phyloP scores from a whole-genome alignment of 2,329 filamentous ascomycete species.

The Colletotrichum sp. region DNA sequence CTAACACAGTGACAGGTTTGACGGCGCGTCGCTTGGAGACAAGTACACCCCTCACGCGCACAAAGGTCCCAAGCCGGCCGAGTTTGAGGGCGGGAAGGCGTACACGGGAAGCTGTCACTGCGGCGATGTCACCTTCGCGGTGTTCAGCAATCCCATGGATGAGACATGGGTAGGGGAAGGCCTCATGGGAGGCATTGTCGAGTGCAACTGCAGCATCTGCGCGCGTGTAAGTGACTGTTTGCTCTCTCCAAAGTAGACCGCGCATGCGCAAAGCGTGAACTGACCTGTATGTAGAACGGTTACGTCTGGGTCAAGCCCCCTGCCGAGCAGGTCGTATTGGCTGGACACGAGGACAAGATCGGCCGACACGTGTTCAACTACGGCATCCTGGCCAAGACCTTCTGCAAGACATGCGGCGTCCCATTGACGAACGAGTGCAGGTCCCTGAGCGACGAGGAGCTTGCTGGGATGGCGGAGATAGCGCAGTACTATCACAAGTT shows the following conservation, averaged over 20 bases:
- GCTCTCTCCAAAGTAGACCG: not conserved
- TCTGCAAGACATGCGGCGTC: slow-evolving; percentile 54
- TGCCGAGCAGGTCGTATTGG: slow-evolving; percentile 41
- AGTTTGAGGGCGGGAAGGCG: slow-evolving; percentile 39
- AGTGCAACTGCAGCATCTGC: slow-evolving; percentile 60
- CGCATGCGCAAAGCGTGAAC: not conserved
- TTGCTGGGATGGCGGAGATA: slow-evolving; percentile 33
- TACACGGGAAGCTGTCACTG: slow-evolving; percentile 60
- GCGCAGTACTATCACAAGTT: slow-evolving; percentile 22
- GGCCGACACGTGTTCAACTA: slow-evolving; percentile 39
- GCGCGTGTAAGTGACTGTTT: slow-evolving; percentile 34
- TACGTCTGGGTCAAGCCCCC: slow-evolving; percentile 49
- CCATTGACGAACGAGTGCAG: slow-evolving; percentile 37
- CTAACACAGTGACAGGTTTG: slow-evolving; percentile 32
- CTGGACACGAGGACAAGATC: slow-evolving; percentile 42
- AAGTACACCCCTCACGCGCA: slow-evolving; percentile 39
- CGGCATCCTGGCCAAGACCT: slow-evolving; percentile 40
- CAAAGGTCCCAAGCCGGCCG: slow-evolving; percentile 44
- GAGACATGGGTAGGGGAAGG: slow-evolving; percentile 27
- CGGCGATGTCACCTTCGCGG: slow-evolving; percentile 48
- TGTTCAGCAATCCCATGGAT: slow-evolving; percentile 47
- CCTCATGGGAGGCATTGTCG: slow-evolving; percentile 29
- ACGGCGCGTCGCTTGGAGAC: slow-evolving; percentile 37
- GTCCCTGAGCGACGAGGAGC: slow-evolving; percentile 36
- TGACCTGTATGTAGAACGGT: slow-evolving; percentile 36